Conservation (phyloP, 1,139 yeast genomes). For the Suhomyces taliae region DNA sequence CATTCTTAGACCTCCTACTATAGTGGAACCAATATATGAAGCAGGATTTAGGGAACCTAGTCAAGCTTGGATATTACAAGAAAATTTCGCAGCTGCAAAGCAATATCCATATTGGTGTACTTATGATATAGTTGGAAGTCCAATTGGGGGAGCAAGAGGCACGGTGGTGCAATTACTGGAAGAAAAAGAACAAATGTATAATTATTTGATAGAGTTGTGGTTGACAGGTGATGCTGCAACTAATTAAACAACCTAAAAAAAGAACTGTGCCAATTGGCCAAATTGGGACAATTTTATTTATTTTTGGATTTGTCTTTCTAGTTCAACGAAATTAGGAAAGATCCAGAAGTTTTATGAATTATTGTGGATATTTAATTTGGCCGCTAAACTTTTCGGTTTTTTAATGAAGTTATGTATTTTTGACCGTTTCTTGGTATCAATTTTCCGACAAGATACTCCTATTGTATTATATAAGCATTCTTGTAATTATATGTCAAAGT, state of each 20-base stretch:
- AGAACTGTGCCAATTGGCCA: not conserved
- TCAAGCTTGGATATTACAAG: slow-evolving; percentile 25
- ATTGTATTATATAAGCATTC: no score
- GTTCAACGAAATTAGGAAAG: no score
- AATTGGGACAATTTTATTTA: no score
- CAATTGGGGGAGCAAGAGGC: slow-evolving; percentile 11
- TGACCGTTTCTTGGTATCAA: no score
- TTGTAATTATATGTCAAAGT: no score
- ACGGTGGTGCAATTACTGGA: slow-evolving; percentile 5
- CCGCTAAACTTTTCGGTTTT: no score
- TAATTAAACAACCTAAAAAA: no score
- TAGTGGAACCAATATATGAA: slow-evolving; percentile 17
- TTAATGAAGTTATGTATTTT: no score
- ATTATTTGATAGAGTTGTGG: slow-evolving; percentile 14
- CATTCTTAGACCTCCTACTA: slow-evolving; percentile 25
- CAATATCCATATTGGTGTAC: slow-evolving; percentile 36
- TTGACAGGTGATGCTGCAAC: not conserved
- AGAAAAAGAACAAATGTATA: slow-evolving; percentile 7
- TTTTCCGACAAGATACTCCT: no score
- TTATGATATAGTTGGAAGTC: slow-evolving; percentile 33
- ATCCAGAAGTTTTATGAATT: no score
- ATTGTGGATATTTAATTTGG: no score
- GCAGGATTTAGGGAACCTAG: slow-evolving; percentile 24
- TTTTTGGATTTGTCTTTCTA: no score
- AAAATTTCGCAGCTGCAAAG: slow-evolving; percentile 16